Percentiles rank a stretch among this genome's conserved stretches.
Conservation (phyloP, 2,329 filamentous ascomycete species). For the Aspergillus pseudotamarii region DNA sequence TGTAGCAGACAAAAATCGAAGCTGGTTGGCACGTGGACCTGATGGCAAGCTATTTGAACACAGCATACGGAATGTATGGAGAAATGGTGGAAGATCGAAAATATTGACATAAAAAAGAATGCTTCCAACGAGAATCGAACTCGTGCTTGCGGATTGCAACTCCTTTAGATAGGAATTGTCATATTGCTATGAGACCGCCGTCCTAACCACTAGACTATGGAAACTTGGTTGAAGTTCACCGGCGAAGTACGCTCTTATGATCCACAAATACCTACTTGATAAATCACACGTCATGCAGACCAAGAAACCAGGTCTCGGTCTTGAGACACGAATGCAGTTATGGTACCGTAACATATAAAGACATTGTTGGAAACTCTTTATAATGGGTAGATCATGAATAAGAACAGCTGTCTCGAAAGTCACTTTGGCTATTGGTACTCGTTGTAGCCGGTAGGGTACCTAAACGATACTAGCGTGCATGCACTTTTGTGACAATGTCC, state of each 20-base stretch:
- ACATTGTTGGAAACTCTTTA: neutral
- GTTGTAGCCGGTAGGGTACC: neutral
- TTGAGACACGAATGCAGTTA: no score
- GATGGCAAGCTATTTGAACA: no score
- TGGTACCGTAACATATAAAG: neutral
- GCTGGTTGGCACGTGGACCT: no score
- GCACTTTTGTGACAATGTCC: neutral
- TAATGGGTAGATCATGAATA: neutral
- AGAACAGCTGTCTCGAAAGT: neutral
- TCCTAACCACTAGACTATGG: slow-evolving; percentile 15
- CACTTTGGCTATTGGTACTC: neutral
- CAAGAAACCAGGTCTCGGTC: neutral
- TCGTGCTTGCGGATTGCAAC: slow-evolving; percentile 14
- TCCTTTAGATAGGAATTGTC: slow-evolving; percentile 9
- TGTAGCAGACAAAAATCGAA: no score
- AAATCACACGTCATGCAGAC: no score
- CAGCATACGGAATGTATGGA: no score
- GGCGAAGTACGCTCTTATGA: neutral
- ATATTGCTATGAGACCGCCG: slow-evolving; percentile 11
- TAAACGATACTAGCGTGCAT: neutral
- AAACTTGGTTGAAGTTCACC: neutral
- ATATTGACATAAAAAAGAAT: no score
- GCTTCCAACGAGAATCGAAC: slow-evolving; percentile 15
- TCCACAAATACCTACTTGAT: no score
- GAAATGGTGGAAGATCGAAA: no score